These are phyloP conservation scores for Neurospora sp. DNA, from an alignment of 495 filamentous ascomycete genomes.

Conservation along the genomic window DNA sequence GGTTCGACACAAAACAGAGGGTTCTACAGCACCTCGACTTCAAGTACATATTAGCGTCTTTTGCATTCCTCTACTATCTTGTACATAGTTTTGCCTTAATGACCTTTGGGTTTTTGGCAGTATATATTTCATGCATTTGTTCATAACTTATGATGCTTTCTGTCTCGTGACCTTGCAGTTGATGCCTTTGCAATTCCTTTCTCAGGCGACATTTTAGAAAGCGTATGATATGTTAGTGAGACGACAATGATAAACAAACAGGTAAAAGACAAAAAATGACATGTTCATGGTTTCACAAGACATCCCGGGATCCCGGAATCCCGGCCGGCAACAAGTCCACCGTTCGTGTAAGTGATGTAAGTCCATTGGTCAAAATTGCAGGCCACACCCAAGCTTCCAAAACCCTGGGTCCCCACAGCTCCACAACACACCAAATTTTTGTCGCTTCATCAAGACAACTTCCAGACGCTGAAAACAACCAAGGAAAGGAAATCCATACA, in stretches of 20 bases:
- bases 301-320: too few relatives aligned
- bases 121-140: background rate
- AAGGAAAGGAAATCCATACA: background rate
- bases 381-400: background rate
- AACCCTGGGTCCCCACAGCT: background rate
- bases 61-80: background rate
- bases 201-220: too few relatives aligned
- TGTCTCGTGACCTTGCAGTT: background rate
- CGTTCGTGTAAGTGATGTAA: background rate
- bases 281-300: too few relatives aligned
- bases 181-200: background rate
- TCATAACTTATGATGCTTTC: background rate
- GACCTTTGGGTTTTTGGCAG: background rate
- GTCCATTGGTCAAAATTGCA: background rate
- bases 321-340: background rate
- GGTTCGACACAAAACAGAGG: background rate
- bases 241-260: background rate
- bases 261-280: too few relatives aligned
- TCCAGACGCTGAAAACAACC: background rate
- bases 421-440: background rate
- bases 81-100: background rate
- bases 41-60: background rate
- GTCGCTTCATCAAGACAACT: background rate
- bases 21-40: background rate
- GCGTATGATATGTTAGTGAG: background rate